These are phyloP conservation scores for Galerina sulciceps DNA, from an alignment of 768 basidiomycete genomes.

Conservation along the genomic window DNA sequence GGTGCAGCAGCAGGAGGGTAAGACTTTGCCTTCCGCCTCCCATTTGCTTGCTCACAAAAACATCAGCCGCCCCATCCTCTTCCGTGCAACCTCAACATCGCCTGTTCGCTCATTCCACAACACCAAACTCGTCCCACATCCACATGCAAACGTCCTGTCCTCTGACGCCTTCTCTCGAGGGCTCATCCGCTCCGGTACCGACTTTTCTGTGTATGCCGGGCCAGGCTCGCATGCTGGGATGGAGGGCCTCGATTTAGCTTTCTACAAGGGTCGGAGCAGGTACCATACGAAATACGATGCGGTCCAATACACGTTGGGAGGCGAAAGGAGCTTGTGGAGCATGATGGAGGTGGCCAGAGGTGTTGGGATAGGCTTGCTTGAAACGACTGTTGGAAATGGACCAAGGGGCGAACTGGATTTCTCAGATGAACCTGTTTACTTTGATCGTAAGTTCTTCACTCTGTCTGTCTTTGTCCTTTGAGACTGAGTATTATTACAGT, in stretches of 20 bases:
- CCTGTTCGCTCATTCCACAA: slow-evolving; percentile 57
- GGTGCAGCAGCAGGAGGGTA: slow-evolving; percentile 82
- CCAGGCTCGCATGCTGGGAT: slow-evolving; percentile 40
- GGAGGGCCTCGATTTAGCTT: slow-evolving; percentile 79
- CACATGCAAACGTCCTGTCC: slow-evolving; percentile 73
- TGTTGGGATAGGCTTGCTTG: slow-evolving; percentile 58
- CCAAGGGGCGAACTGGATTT: neutral
- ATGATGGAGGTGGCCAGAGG: slow-evolving; percentile 74
- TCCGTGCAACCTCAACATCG: slow-evolving; percentile 68
- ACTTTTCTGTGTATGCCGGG: slow-evolving; percentile 69
- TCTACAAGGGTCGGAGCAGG: slow-evolving; percentile 72
- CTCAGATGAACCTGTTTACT: slow-evolving; percentile 58
- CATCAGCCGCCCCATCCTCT: slow-evolving; percentile 72
- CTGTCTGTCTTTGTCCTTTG: neutral
- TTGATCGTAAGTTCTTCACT: slow-evolving; percentile 61
- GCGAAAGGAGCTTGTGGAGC: slow-evolving; percentile 64
- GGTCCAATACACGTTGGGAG: slow-evolving; percentile 59
- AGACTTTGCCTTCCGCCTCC: slow-evolving; percentile 14
- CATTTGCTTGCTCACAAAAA: neutral
- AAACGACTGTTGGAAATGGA: slow-evolving; percentile 28
- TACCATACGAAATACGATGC: slow-evolving; percentile 82
- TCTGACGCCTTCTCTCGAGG: slow-evolving; percentile 72
- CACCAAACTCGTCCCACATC: slow-evolving; percentile 53
- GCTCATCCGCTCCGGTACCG: slow-evolving; percentile 70
- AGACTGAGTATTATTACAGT: slow-evolving; percentile 45